phyloP scores from a whole-genome alignment of 306 rosid species.

The Castanospermum australe region DNA sequence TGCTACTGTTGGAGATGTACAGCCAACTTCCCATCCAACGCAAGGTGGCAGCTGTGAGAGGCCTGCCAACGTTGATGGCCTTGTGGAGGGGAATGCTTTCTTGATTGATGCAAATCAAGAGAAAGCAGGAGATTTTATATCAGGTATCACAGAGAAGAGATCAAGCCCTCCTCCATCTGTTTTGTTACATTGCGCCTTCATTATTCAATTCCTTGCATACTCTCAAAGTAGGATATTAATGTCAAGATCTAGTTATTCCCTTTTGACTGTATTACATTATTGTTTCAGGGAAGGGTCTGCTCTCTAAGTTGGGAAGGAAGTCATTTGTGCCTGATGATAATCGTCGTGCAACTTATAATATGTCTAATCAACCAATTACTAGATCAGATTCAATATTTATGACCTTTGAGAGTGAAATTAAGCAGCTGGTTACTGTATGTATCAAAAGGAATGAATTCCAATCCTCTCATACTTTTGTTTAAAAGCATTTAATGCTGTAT shows the following conservation, averaged over 20 bases:
- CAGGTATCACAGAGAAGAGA: conserved; percentile 54
- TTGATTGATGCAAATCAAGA: conserved; percentile 71
- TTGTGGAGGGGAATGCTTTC: conserved; percentile 64
- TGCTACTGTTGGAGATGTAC: conserved; percentile 69
- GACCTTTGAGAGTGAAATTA: conserved; percentile 82
- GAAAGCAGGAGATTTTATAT: conserved; percentile 65
- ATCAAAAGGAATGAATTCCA: conserved; percentile 21
- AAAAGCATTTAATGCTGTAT: conserved; percentile 13
- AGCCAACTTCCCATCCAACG: conserved; percentile 50
- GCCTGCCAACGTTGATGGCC: conserved; percentile 66
- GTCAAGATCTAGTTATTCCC: conserved; percentile 7
- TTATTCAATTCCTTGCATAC: not conserved
- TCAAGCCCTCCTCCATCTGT: conserved; percentile 1
- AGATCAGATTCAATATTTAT: conserved; percentile 76
- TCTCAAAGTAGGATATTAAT: conserved; percentile 4
- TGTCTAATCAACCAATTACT: conserved; percentile 47
- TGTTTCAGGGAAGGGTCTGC: conserved; percentile 64
- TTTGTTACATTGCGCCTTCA: not conserved
- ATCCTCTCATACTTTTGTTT: conserved; percentile 10
- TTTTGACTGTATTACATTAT: conserved; percentile 36
- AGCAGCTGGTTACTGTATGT: conserved; percentile 92
- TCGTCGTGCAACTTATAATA: conserved; percentile 79
- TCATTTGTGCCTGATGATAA: conserved; percentile 61
- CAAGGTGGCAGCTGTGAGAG: conserved; percentile 64
- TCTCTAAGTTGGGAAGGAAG: conserved; percentile 78